These are phyloP conservation scores for Candida glaebosa DNA, from an alignment of 805 yeast genomes.

Conservation along the genomic window DNA sequence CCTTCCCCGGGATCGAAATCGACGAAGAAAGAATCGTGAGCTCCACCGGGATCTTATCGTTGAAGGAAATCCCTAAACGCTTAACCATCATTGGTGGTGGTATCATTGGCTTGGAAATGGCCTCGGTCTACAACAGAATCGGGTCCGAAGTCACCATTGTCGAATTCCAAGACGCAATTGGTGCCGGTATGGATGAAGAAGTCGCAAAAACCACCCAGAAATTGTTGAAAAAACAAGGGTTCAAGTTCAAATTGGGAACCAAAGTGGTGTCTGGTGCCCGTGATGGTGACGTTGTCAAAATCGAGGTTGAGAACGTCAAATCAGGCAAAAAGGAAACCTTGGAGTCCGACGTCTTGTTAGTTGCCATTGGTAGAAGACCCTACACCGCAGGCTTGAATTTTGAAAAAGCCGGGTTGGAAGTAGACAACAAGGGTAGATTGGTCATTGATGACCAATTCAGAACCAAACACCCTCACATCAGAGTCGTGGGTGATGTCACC, in stretches of 20 bases:
- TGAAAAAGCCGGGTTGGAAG: slow-evolving; percentile 85
- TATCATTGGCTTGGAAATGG: slow-evolving; percentile 99
- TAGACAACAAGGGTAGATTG: slow-evolving; percentile 87
- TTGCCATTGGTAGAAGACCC: slow-evolving; percentile 99
- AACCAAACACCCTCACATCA: slow-evolving; percentile 88
- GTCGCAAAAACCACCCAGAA: slow-evolving; percentile 88
- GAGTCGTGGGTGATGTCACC: slow-evolving; percentile 97
- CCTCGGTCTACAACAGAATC: slow-evolving; percentile 92
- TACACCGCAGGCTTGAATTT: slow-evolving; percentile 85
- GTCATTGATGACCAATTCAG: slow-evolving; percentile 92
- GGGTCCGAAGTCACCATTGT: slow-evolving; percentile 94
- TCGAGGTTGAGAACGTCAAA: slow-evolving; percentile 88
- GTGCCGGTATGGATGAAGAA: slow-evolving; percentile 98
- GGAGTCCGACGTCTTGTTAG: slow-evolving; percentile 90
- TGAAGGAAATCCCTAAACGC: slow-evolving; percentile 88
- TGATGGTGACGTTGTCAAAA: slow-evolving; percentile 82
- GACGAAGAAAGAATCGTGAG: slow-evolving; percentile 97
- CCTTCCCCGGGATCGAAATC: slow-evolving; percentile 95
- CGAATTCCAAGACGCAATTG: slow-evolving; percentile 87
- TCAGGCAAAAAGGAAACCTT: slow-evolving; percentile 72
- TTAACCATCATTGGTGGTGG: slow-evolving; percentile 97
- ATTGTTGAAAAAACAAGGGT: slow-evolving; percentile 89
- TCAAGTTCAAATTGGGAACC: slow-evolving; percentile 87
- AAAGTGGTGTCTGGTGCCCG: slow-evolving; percentile 86
- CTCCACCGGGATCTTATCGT: slow-evolving; percentile 85